Percentiles rank a stretch among this genome's conserved stretches.
Evolutionary conservation across 176 grass and related monocot genomes (phyloP).

Genomic region (Eragrostis nindensis): DNA sequence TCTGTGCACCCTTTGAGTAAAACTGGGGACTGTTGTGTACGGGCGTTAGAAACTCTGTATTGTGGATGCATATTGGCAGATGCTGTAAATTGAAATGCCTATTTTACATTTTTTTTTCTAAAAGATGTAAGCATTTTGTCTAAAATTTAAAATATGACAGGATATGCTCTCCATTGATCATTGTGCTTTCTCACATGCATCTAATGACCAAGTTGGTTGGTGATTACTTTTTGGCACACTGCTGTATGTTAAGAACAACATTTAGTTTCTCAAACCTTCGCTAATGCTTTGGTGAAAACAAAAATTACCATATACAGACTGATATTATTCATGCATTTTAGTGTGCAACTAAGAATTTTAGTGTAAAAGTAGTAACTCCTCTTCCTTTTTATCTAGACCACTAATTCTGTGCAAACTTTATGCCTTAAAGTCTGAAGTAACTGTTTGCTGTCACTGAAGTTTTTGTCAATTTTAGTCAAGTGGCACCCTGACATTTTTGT

Average conservation of each 20-base stretch:
- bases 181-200: neutral
- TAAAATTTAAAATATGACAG: neutral
- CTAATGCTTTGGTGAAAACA: constrained; percentile 21
- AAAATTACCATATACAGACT: neutral
- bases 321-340: neutral
- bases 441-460: neutral
- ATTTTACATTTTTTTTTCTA: neutral
- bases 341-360: constrained; percentile 6
- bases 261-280: neutral
- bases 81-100: constrained; percentile 1
- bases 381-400: constrained; percentile 3
- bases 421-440: neutral
- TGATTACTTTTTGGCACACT: constrained; percentile 9
- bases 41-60: neutral
- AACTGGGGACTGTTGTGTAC: neutral
- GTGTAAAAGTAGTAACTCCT: neutral
- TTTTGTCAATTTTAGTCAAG: neutral
- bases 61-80: neutral
- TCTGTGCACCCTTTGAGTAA: neutral
- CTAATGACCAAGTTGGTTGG: neutral
- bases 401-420: neutral
- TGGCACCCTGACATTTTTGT: constrained; percentile 2
- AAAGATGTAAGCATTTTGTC: neutral
- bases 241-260: neutral
- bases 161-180: neutral